Conservation (phyloP, 2,329 filamentous ascomycete genomes). For the Penicillium oxalicum region DNA sequence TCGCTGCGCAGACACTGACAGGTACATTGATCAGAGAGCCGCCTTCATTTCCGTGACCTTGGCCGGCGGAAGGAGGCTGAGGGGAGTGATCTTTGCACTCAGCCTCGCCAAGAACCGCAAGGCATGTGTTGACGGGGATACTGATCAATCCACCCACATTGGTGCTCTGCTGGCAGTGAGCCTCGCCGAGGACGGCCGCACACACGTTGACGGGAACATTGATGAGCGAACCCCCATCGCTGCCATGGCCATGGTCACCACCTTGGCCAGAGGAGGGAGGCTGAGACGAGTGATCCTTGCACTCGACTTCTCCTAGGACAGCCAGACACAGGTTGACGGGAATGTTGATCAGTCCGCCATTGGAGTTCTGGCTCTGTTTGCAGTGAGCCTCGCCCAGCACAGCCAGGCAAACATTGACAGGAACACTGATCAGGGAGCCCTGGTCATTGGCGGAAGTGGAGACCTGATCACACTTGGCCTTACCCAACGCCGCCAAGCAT, state of each 20-base stretch:
- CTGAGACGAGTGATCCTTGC: constrained; percentile 11
- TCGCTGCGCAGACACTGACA: constrained; percentile 18
- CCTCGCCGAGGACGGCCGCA: constrained; percentile 23
- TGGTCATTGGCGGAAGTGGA: constrained; percentile 7
- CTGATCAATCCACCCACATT: constrained; percentile 17
- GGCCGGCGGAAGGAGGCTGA: too few relatives aligned
- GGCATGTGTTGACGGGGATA: constrained; percentile 24
- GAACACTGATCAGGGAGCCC: constrained; percentile 22
- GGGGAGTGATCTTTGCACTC: constrained; percentile 15
- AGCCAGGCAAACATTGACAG: constrained; percentile 24
- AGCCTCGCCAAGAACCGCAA: constrained; percentile 20
- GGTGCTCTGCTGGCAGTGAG: constrained; percentile 19
- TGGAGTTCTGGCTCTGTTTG: constrained; percentile 15
- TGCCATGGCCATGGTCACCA: neutral
- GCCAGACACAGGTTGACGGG: constrained; percentile 25
- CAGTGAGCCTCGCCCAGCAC: constrained; percentile 25
- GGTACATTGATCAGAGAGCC: constrained; percentile 19
- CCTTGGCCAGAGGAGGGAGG: constrained; percentile 2
- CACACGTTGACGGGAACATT: constrained; percentile 25
- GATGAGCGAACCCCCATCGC: constrained; percentile 15
- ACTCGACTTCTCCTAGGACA: constrained; percentile 23
- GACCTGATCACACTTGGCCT: constrained; percentile 2
- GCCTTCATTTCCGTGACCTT: too few relatives aligned
- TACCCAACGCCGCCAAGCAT: constrained; percentile 13
- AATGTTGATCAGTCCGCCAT: constrained; percentile 22